A percentile compares a stretch with the other conserved stretches of the same genome.
Conservation (phyloP, 2,329 filamentous ascomycete species). For the Bipolaris sorokiniana region DNA sequence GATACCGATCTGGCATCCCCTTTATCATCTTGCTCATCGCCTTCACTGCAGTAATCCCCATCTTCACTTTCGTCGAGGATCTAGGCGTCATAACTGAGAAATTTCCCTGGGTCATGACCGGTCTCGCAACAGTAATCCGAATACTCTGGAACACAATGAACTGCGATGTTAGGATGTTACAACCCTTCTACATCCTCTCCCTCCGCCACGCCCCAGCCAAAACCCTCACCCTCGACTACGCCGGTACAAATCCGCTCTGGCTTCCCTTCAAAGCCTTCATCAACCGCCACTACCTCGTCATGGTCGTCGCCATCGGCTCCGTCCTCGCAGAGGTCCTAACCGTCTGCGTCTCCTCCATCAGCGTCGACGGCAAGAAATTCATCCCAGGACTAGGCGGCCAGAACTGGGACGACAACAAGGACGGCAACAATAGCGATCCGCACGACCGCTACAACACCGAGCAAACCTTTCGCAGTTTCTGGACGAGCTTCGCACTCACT, state of each 20-base stretch:
- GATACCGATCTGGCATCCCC: conserved; percentile 63
- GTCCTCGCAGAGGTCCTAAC: conserved; percentile 76
- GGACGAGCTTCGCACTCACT: conserved; percentile 67
- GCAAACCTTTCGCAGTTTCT: conserved; percentile 65
- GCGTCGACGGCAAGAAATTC: conserved; percentile 69
- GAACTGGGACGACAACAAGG: conserved; percentile 17
- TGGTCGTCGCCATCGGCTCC: conserved; percentile 72
- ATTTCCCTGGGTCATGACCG: conserved; percentile 70
- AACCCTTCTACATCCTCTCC: conserved; percentile 75
- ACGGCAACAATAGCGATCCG: conserved; percentile 2
- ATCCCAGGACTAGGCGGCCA: conserved; percentile 44
- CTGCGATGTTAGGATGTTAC: conserved; percentile 72
- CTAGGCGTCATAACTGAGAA: conserved; percentile 63
- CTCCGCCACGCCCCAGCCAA: conserved; percentile 68
- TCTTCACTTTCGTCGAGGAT: conserved; percentile 66
- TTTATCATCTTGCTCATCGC: conserved; percentile 65
- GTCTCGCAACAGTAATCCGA: conserved; percentile 69
- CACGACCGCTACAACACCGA: conserved; percentile 44
- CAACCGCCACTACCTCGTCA: conserved; percentile 70
- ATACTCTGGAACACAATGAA: conserved; percentile 73
- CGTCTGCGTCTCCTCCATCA: conserved; percentile 70
- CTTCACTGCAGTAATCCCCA: conserved; percentile 65
- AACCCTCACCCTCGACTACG: conserved; percentile 74
- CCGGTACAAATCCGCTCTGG: conserved; percentile 71
- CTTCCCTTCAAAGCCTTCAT: conserved; percentile 66